phyloP scores from a whole-genome alignment of 805 yeast genomes.

The Tetrapisispora nanseiensis region DNA sequence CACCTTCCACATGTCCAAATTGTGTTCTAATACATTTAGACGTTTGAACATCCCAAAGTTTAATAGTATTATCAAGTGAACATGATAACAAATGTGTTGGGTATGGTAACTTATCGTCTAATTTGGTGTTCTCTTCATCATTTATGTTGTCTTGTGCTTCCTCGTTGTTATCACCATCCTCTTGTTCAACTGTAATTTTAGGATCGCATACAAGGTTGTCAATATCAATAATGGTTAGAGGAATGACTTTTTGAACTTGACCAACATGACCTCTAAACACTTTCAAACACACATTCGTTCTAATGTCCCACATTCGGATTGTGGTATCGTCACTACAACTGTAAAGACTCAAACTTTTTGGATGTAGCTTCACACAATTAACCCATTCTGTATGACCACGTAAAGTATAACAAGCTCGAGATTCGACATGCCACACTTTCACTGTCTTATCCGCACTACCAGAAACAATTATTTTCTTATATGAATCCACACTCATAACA shows the following conservation, averaged over 20 bases:
- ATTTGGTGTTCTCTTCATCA: constrained; percentile 9
- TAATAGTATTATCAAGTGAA: constrained; percentile 85
- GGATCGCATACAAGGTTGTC: constrained; percentile 39
- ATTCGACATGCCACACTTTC: constrained; percentile 93
- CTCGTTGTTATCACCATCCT: constrained; percentile 8
- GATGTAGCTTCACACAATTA: constrained; percentile 78
- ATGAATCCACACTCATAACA: constrained; percentile 76
- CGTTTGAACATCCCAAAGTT: constrained; percentile 79
- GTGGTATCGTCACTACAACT: constrained; percentile 90
- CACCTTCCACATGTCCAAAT: constrained; percentile 97
- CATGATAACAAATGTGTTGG: constrained; percentile 84
- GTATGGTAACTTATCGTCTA: constrained; percentile 30
- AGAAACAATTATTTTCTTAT: constrained; percentile 71
- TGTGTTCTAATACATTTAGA: constrained; percentile 89
- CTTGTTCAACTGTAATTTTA: constrained; percentile 17
- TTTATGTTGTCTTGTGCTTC: constrained; percentile 5
- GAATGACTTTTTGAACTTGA: constrained; percentile 87
- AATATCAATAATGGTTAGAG: constrained; percentile 62
- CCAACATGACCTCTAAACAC: constrained; percentile 86
- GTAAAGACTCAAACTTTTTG: constrained; percentile 66
- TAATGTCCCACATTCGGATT: constrained; percentile 88
- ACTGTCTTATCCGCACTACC: constrained; percentile 91
- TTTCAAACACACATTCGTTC: constrained; percentile 65
- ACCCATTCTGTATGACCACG: constrained; percentile 93
- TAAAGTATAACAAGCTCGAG: constrained; percentile 82